phyloP scores from a whole-genome alignment of 306 rosid genomes.

The Vigna radiata region DNA sequence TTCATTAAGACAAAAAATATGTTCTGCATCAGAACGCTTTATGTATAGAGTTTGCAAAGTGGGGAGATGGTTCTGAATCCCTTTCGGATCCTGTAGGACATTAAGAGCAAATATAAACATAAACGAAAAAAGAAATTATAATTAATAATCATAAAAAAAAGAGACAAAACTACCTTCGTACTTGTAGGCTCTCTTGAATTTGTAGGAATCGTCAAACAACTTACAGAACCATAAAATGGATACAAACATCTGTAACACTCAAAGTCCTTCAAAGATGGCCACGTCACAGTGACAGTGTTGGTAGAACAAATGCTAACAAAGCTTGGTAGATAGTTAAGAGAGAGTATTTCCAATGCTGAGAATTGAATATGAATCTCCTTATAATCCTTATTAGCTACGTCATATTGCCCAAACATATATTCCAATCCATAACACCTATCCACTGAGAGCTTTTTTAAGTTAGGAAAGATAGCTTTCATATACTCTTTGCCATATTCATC shows the following conservation, averaged over 20 bases:
- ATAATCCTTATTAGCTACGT: not conserved
- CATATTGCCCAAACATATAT: not conserved
- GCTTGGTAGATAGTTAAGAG: not conserved
- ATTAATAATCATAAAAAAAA: too few relatives aligned
- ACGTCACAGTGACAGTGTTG: not conserved
- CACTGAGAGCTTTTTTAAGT: not conserved
- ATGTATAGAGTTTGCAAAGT: not conserved
- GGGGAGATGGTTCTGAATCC: not conserved
- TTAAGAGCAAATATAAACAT: not conserved
- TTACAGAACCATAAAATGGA: not conserved
- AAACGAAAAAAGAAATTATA: not conserved
- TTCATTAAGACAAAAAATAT: not conserved
- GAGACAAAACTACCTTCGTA: not conserved
- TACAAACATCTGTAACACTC: not conserved
- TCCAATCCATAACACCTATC: rapidly evolving
- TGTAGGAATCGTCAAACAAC: not conserved
- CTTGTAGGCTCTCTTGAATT: not conserved
- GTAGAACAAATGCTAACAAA: not conserved
- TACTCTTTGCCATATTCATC: not conserved
- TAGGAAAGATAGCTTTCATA: not conserved
- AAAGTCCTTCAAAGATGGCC: not conserved
- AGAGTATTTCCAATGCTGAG: not conserved
- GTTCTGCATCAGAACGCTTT: not conserved
- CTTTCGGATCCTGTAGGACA: not conserved
- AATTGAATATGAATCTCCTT: not conserved